Conservation (phyloP, 805 yeast species). For the Phaffomyces opuntiae region DNA sequence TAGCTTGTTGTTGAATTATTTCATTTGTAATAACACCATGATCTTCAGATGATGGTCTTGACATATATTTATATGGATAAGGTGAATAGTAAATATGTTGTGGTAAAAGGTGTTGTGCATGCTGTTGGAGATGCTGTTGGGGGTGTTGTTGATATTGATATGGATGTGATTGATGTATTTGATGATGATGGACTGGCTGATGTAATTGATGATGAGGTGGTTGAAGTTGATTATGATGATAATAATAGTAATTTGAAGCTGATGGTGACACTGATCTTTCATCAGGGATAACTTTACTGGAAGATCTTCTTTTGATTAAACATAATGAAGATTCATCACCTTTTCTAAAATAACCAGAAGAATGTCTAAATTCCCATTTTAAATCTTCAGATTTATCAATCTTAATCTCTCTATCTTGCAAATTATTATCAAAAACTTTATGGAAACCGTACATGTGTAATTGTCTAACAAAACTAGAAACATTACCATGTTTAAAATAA, state of each 20-base stretch:
- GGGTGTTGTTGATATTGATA: background rate
- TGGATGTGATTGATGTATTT: slow-evolving; percentile 8
- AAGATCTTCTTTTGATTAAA: slow-evolving; percentile 56
- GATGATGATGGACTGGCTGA: slow-evolving; percentile 8
- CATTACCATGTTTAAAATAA: slow-evolving; percentile 91
- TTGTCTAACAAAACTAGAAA: slow-evolving; percentile 89
- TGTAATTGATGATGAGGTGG: slow-evolving; percentile 2
- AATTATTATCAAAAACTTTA: slow-evolving; percentile 40
- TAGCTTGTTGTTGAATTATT: slow-evolving; percentile 13
- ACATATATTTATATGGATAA: background rate
- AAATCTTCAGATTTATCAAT: slow-evolving; percentile 13
- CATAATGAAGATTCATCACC: slow-evolving; percentile 63
- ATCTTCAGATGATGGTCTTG: background rate
- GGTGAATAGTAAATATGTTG: background rate
- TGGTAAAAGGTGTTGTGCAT: background rate
- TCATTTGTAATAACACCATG: slow-evolving; percentile 10
- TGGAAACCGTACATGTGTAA: slow-evolving; percentile 96
- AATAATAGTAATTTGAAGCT: slow-evolving; percentile 1
- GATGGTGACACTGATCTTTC: slow-evolving; percentile 10
- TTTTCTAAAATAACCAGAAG: slow-evolving; percentile 61
- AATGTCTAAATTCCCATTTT: slow-evolving; percentile 78
- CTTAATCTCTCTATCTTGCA: background rate
- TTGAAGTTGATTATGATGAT: slow-evolving; percentile 5
- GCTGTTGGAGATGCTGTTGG: background rate
- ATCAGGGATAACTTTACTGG: slow-evolving; percentile 11